Evolutionary conservation across 495 filamentous ascomycete species (phyloP), one percentile per base, ranked within the genome.

Genomic region (Amphirosellinia nigrospora): DNA sequence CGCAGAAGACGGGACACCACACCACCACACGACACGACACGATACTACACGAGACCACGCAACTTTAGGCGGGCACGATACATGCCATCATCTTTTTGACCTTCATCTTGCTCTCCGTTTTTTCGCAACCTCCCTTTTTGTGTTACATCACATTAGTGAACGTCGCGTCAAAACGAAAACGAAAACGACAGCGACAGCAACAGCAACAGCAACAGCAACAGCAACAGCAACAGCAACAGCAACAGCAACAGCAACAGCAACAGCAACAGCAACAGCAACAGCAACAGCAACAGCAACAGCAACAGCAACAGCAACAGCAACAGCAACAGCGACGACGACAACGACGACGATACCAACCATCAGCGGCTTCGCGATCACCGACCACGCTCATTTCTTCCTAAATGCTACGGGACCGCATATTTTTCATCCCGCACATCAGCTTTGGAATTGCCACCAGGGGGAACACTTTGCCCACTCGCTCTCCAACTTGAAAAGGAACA

Each of bases 1-100:
- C 6, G 28, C 52, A 10, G 13, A 9, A 19, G 34, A 61, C 58
- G n/a, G 36, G 11, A 3, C 11, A 28, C 9, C 58, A 61, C 58
- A 4, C 39, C 36, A 39, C 58, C 43, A 34, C 45, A 68, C 66
- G 28, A 30, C 19, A 74, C 63, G 70, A 62, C 21, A 68, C 64
- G 43, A 55, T 34, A 69, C 52, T 21, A 66, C 60, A 69, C 66
- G 58, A 67, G 28, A 53, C 13, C 26, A 65, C 62, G 28, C 43
- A 32, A 38, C 41, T 38, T 61, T n/a, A n/a, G 8, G 19, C 67
- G 38, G 38, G 56, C n/a, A 62, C 53, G 52, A 38, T 58, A 39
- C 13, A 69, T 67, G 61, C 45, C 56, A 21, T 30, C 61, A n/a
- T 39, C 15, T 36, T 50, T 32, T 52, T 60, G 34, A 30, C 26